Evolutionary conservation across 2,329 filamentous ascomycete species (phyloP), one percentile per base, ranked within the genome.

Genomic region (Elsinoe necatrix): DNA sequence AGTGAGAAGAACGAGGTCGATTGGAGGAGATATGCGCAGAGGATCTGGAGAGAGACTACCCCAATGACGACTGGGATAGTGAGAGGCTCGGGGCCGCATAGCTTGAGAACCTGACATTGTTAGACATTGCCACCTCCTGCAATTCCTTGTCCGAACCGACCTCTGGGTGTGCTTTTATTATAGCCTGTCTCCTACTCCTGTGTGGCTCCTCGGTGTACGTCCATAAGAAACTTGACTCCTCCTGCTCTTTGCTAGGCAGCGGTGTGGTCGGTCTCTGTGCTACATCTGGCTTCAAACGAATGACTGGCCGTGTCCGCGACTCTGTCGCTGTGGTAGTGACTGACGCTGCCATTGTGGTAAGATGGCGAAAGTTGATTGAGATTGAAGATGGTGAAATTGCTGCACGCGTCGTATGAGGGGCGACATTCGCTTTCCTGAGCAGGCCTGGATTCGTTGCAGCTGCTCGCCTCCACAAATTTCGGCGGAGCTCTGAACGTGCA

Each of bases 151-250:
- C 27, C 27, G 9, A 23, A 29, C 69, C 18, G 75, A 92, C 90
- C 80, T 98, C 92, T 47, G 93, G 93, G 70, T 98, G 92, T 56
- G 92, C 91, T 76, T 96, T 97, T 74, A 98, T 97, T 66, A 98
- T 98, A 60, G 90, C 89, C 65, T 92, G 82, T 57, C 93, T 82
- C 64, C 93, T 80, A 29, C 92, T 93, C 64, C 90, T 83, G 73
- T 98, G 93, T 60, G 93, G 93, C 74, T 98, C 93, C 72, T 98
- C 93, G 8, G 93, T 96, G 70, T 98, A 97, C 39, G 93, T 95
- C 93, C 95, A 97, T 76, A 95, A 95, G 79, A 97, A 97, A 70
- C 34, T 37, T 37, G 34, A 37, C 4, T 84, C 80, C 61, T 84
- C 69, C 41, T 73, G 62, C 42, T 70, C 67, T 39, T 60, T 31